phyloP scores from a whole-genome alignment of 345 rosid species.

The Salix brachista region DNA sequence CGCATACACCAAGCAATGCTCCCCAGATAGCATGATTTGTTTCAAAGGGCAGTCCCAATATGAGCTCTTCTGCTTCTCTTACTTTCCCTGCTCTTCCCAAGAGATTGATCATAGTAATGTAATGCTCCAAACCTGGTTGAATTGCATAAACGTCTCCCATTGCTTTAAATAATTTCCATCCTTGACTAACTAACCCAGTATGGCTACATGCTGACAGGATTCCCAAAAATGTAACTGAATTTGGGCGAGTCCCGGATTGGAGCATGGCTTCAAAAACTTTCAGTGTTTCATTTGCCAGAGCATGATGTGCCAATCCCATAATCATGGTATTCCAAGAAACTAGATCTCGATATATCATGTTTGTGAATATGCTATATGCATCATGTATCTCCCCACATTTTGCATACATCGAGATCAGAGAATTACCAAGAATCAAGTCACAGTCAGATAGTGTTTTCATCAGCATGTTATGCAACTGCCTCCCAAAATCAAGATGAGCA shows the following conservation, averaged over 20 bases:
- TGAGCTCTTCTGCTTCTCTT: constrained; percentile 49
- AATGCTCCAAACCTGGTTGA: constrained; percentile 43
- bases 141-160: constrained; percentile 33
- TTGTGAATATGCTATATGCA: constrained; percentile 38
- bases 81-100: constrained; percentile 51
- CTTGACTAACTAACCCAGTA: constrained; percentile 35
- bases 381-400: constrained; percentile 47
- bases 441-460: constrained; percentile 33
- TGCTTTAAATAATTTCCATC: constrained; percentile 34
- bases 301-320: constrained; percentile 51
- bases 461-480: constrained; percentile 51
- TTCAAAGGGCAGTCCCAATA: constrained; percentile 33
- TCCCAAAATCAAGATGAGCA: constrained; percentile 59
- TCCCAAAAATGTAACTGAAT: constrained; percentile 46
- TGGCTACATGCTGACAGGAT: constrained; percentile 49
- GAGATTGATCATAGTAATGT: constrained; percentile 44
- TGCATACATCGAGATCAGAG: constrained; percentile 52
- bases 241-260: constrained; percentile 37
- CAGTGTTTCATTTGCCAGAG: constrained; percentile 41
- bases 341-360: constrained; percentile 36
- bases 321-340: constrained; percentile 61
- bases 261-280: constrained; percentile 37
- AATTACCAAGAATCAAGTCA: constrained; percentile 43
- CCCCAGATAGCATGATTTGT: constrained; percentile 48
- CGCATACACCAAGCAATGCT: constrained; percentile 52